phyloP scores from a whole-genome alignment of 768 basidiomycete species.

The Boletus patriciae region DNA sequence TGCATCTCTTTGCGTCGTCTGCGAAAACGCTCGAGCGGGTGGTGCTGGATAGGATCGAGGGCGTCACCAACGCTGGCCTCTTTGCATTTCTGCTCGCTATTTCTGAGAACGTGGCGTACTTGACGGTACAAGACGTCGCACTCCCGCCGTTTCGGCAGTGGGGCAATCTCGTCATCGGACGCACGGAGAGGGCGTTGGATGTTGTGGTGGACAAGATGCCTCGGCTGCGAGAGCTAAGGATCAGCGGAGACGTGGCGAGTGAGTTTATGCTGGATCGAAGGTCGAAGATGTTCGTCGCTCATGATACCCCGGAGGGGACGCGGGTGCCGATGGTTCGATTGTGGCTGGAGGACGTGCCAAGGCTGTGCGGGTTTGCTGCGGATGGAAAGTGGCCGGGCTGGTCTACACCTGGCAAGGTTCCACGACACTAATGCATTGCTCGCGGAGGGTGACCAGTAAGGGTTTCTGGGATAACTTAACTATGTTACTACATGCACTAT shows the following conservation, averaged over 20 bases:
- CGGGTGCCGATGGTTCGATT: conserved; percentile 15
- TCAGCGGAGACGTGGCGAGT: conserved; percentile 25
- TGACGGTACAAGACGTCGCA: conserved; percentile 21
- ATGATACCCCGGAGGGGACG: background rate
- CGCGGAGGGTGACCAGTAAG: background rate
- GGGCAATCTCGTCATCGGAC: conserved; percentile 20
- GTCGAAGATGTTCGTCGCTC: conserved; percentile 18
- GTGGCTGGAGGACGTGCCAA: conserved; percentile 24
- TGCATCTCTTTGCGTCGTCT: conserved; percentile 12
- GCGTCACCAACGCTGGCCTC: conserved; percentile 22
- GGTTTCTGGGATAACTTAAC: background rate
- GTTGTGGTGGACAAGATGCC: conserved; percentile 20
- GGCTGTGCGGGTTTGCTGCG: conserved; percentile 21
- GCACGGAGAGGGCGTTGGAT: conserved; percentile 22
- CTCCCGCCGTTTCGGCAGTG: conserved; percentile 18
- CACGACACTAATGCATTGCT: background rate
- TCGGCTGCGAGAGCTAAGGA: conserved; percentile 14
- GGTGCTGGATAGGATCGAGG: conserved; percentile 15
- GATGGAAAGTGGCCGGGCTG: conserved; percentile 24
- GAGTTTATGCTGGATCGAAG: conserved; percentile 26
- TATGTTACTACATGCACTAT: background rate
- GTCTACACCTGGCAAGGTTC: conserved; percentile 15
- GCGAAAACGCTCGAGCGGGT: conserved; percentile 19
- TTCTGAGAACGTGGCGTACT: conserved; percentile 8
- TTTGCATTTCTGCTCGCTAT: conserved; percentile 12